Evolutionary conservation across 306 rosid genomes (phyloP).

Genomic region (Canavalia gladiata): DNA sequence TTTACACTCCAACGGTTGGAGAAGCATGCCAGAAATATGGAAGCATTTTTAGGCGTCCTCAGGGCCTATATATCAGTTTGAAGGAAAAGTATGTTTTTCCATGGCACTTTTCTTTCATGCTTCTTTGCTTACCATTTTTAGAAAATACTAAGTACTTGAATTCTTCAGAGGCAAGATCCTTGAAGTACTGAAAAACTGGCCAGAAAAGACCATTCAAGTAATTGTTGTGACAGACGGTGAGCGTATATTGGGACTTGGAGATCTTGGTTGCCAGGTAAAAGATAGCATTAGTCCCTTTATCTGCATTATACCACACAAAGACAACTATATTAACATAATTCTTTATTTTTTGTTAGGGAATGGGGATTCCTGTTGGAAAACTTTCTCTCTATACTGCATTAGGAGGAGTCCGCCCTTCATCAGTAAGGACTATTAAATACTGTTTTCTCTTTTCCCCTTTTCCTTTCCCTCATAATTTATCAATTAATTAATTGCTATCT

Average conservation of each 20-base stretch:
- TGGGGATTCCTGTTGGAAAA: slow-evolving; percentile 99
- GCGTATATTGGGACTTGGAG: slow-evolving; percentile 98
- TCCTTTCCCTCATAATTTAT: background rate
- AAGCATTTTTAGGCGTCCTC: slow-evolving; percentile 89
- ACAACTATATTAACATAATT: slow-evolving; percentile 20
- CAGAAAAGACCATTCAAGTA: slow-evolving; percentile 86
- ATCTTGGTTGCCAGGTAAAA: slow-evolving; percentile 96
- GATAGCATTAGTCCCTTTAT: slow-evolving; percentile 25
- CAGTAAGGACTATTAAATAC: slow-evolving; percentile 62
- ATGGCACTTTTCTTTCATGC: background rate
- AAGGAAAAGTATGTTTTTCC: slow-evolving; percentile 74
- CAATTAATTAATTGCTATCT: slow-evolving; percentile 27
- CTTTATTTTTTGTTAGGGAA: slow-evolving; percentile 67
- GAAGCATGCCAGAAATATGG: slow-evolving; percentile 99
- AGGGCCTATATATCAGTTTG: slow-evolving; percentile 94
- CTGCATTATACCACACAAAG: slow-evolving; percentile 10
- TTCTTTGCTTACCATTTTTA: slow-evolving; percentile 27
- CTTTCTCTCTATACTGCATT: slow-evolving; percentile 95
- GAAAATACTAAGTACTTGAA: slow-evolving; percentile 49
- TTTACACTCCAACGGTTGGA: slow-evolving; percentile 96
- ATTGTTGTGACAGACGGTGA: slow-evolving; percentile 98
- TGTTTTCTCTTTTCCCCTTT: slow-evolving; percentile 19
- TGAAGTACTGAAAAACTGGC: slow-evolving; percentile 95
- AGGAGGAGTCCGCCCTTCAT: slow-evolving; percentile 97
- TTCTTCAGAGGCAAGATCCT: slow-evolving; percentile 86